Evolutionary conservation across 2,329 filamentous ascomycete genomes (phyloP).

Genomic region (Neofusicoccum parvum): DNA sequence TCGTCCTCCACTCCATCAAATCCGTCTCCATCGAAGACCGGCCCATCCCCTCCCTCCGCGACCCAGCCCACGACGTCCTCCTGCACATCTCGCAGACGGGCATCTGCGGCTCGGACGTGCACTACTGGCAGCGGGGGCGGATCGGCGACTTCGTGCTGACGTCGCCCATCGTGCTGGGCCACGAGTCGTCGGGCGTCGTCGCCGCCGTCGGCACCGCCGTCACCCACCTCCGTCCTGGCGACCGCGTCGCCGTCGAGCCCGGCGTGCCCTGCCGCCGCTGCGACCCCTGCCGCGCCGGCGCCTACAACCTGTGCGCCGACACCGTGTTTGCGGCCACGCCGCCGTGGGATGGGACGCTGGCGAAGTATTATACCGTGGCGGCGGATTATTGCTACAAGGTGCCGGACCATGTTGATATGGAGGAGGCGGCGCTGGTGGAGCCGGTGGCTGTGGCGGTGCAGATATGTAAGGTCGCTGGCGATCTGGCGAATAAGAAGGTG

Average conservation of each 20-base stretch:
- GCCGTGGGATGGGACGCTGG: conserved; percentile 30
- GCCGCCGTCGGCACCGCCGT: conserved; percentile 24
- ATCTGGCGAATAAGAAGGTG: conserved; percentile 24
- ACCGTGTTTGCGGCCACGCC: conserved; percentile 26
- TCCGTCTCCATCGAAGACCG: conserved; percentile 51
- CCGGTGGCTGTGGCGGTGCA: conserved; percentile 33
- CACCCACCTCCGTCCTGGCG: conserved; percentile 24
- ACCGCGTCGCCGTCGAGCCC: conserved; percentile 29
- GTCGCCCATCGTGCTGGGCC: conserved; percentile 27
- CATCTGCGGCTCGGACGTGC: conserved; percentile 24
- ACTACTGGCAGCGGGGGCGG: conserved; percentile 26
- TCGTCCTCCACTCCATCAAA: conserved; percentile 51
- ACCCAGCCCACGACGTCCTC: conserved; percentile 23
- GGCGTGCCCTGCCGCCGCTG: conserved; percentile 28
- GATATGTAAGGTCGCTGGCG: conserved; percentile 26
- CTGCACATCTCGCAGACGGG: conserved; percentile 23
- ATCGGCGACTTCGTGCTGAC: conserved; percentile 25
- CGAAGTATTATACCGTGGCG: conserved; percentile 30
- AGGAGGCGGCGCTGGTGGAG: conserved; percentile 33
- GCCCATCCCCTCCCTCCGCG: conserved; percentile 36
- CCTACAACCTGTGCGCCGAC: conserved; percentile 25
- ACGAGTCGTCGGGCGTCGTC: conserved; percentile 27
- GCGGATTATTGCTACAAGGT: conserved; percentile 33
- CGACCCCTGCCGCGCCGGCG: conserved; percentile 22
- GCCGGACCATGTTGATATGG: conserved; percentile 28